These are phyloP conservation scores for Millerago galiae DNA, from an alignment of 805 yeast genomes.

Conservation along the genomic window DNA sequence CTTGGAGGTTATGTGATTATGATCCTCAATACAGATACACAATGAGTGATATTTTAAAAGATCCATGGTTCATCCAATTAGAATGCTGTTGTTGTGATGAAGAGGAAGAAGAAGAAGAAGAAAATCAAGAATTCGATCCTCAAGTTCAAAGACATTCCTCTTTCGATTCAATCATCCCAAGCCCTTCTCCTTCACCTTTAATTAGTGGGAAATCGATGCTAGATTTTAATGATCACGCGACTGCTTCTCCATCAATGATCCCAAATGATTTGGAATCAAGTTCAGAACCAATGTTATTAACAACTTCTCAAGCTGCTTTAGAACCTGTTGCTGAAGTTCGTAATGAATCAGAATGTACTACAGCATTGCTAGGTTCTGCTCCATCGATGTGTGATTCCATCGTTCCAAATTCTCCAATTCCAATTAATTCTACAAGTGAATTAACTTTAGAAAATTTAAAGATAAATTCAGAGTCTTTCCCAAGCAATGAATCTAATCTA, in stretches of 20 bases:
- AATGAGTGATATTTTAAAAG: constrained; percentile 46
- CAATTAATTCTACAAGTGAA: neutral
- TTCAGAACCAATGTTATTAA: constrained; percentile 4
- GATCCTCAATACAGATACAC: constrained; percentile 46
- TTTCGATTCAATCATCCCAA: constrained; percentile 6
- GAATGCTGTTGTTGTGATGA: constrained; percentile 55
- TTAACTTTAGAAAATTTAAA: neutral
- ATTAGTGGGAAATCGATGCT: constrained; percentile 19
- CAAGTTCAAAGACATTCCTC: constrained; percentile 9
- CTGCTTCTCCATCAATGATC: neutral
- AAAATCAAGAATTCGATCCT: neutral
- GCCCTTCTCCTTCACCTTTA: constrained; percentile 2
- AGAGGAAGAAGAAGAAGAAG: constrained; percentile 11
- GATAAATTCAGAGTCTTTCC: neutral
- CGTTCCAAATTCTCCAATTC: neutral
- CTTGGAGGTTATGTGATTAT: constrained; percentile 74
- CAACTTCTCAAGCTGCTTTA: constrained; percentile 1
- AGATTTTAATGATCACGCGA: constrained; percentile 11
- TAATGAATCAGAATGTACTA: constrained; percentile 7
- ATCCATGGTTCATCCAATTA: constrained; percentile 55
- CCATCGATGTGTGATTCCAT: neutral
- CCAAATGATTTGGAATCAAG: neutral
- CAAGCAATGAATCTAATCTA: neutral
- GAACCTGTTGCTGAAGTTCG: constrained; percentile 14
- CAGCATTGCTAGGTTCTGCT: neutral